Evolutionary conservation across 2,329 filamentous ascomycete species (phyloP), one percentile per base, ranked within the genome.

Genomic region (Fusarium aywerte): DNA sequence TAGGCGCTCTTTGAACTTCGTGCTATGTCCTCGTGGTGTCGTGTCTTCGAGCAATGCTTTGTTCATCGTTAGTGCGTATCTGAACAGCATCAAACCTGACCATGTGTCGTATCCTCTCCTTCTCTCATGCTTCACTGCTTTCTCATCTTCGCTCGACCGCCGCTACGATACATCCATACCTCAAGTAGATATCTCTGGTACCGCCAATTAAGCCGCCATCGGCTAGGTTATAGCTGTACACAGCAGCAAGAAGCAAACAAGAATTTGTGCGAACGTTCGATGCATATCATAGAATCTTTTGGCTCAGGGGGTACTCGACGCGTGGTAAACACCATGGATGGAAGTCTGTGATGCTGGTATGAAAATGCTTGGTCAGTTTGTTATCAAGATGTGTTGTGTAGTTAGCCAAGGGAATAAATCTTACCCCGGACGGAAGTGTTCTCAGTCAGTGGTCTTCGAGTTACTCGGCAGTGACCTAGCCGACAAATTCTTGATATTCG

Each of bases 281-380:
- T 42, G 16, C 11, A 25, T 25, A 23, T 52, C 40, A 21, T 18
- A 20, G 2, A 10, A n/a, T 11, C 16, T 9, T 25, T 16, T 7
- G 18, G 18, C 11, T 53, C 11, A 8, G 31, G 13, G 12, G 20
- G 11, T 29, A 4, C n/a, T 48, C n/a, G 16, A 21, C 11, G 13
- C 29, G 31, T 39, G 32, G n/a, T 23, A 65, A 68, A 68, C 50
- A 65, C 47, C 47, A 58, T 6, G 33, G 10, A 18, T 42, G 2
- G n/a, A 25, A 18, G 5, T 7, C 16, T 8, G n/a, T 18, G 55
- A 54, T 51, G 25, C 39, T 62, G 21, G 3, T 20, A 21, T 32
- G 18, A 15, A 8, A 13, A 20, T 8, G 12, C n/a, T 35, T 13
- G 20, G 23, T 51, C 4, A 61, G 42, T 12, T 16, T 4, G 10